phyloP scores from a whole-genome alignment of 495 filamentous ascomycete species.

The Chaetomidium leptoderma region DNA sequence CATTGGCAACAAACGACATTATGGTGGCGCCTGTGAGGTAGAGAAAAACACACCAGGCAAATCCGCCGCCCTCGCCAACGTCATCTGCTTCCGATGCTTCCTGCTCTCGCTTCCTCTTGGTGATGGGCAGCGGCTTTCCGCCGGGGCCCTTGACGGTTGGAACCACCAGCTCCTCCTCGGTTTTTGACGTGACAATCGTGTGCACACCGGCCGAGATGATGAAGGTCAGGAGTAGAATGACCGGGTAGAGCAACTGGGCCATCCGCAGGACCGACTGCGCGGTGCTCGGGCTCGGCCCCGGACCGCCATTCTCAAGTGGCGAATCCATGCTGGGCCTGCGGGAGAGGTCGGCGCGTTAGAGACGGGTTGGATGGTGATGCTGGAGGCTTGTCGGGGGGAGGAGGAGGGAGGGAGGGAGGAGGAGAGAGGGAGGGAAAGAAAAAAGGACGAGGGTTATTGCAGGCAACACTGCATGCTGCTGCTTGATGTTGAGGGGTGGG shows the following conservation, averaged over 20 bases:
- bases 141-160: slow-evolving; percentile 59
- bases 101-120: slow-evolving; percentile 43
- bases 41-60: slow-evolving; percentile 66
- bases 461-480: slow-evolving; percentile 14
- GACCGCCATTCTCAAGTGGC: slow-evolving; percentile 9
- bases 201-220: slow-evolving; percentile 40
- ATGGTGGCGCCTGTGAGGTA: slow-evolving; percentile 65
- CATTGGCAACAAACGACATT: slow-evolving; percentile 69
- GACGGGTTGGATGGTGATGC: not conserved
- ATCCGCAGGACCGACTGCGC: slow-evolving; percentile 34
- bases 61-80: slow-evolving; percentile 48
- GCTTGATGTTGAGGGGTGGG: slow-evolving; percentile 6
- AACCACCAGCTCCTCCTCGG: slow-evolving; percentile 38
- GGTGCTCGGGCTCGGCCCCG: slow-evolving; percentile 27
- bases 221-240: slow-evolving; percentile 42
- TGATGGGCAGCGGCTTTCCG: slow-evolving; percentile 72
- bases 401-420: not conserved
- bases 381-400: not conserved
- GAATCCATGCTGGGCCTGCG: slow-evolving; percentile 31
- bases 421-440: not conserved
- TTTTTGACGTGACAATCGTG: slow-evolving; percentile 42
- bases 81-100: slow-evolving; percentile 29
- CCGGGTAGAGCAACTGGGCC: slow-evolving; percentile 44
- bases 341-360: slow-evolving; percentile 16
- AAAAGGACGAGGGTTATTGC: not conserved